Base-by-base conservation (phyloP, 2,329 filamentous ascomycete species). In the Stagonosporopsis tanaceti region DNA sequence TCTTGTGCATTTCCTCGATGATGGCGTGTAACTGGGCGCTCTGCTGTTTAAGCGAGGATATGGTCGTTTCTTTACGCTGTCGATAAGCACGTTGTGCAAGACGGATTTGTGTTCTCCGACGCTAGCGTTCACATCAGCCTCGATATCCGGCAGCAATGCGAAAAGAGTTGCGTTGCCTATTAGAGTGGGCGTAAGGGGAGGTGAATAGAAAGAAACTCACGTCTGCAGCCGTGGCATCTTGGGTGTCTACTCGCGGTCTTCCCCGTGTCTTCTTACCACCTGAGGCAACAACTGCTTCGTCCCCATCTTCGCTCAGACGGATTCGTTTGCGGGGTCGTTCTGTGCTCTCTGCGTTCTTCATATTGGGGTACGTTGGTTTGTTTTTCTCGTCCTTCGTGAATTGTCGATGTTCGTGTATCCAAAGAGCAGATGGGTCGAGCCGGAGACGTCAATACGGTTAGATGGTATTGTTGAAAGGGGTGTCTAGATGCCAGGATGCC, bases 51-150 rank as follows among this genome's bases (percentile, higher is more conserved):
- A 96, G 81, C 1, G 85, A 86, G 27, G 86, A 84, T 53, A 96
- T 94, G 5, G 90, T 90, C 22, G 85, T 89, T 71, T 96, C 93
- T 76, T 96, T 96, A 48, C 93, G 88, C 68, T 90, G 87, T 15
- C 93, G 87, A 71, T 96, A 96, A 0, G 92, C 92, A 63, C 92
- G 83, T 74, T 96, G 93, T 2, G 93, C 93, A 52, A 94, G 84
- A 24, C 93, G 88, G 62, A 97, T 95, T 73, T 97, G 93, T 5
- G 91, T 94, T 52, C 93, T 86, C 50, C 93, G 89, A 60, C 92
- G 89, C 90, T 91, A 28, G 17, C 48, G 44, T 27, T 14, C 15
- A 24, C 25, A 12, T 57, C 14, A 57, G 54, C 28, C 12, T 27
- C 9, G 12, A 15, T 35, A 22, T 20, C 14, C 14, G 39, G 22